These are phyloP conservation scores for Penicillium canariense DNA, from an alignment of 495 filamentous ascomycete species.

Conservation along the genomic window DNA sequence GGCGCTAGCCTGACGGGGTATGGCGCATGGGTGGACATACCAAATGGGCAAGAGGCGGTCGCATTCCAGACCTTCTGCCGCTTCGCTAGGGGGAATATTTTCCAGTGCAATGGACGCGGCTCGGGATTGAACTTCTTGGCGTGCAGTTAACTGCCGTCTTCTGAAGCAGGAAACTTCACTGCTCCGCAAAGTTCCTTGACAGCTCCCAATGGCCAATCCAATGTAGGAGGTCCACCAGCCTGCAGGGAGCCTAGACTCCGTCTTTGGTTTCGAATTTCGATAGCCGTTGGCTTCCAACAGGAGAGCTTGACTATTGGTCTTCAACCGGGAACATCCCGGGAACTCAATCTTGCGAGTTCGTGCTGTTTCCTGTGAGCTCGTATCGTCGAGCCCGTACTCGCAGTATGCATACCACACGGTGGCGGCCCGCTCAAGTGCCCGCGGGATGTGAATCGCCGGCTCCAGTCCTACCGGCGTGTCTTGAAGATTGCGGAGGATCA, in stretches of 20 bases:
- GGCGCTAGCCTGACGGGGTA: background rate
- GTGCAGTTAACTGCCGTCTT: background rate
- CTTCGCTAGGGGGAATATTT: background rate
- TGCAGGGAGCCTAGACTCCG: slow-evolving; percentile 14
- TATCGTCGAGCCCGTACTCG: slow-evolving; percentile 4
- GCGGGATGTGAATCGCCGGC: slow-evolving; percentile 20
- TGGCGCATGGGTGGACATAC: background rate
- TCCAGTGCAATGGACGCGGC: background rate
- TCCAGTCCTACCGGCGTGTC: slow-evolving; percentile 15
- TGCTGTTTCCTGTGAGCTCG: background rate
- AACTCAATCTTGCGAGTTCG: slow-evolving; percentile 2
- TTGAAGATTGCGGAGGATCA: slow-evolving; percentile 19
- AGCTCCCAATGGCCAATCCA: slow-evolving; percentile 17
- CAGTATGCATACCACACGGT: slow-evolving; percentile 15
- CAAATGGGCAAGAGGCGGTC: background rate
- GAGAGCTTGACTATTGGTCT: slow-evolving; percentile 9
- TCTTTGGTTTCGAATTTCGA: background rate
- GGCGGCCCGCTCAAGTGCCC: slow-evolving; percentile 17
- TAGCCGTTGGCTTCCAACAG: slow-evolving; percentile 17
- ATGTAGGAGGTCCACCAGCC: slow-evolving; percentile 13
- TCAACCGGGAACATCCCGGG: slow-evolving; percentile 5
- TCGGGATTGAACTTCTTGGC: no score
- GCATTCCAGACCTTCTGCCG: background rate
- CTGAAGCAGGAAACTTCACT: slow-evolving; percentile 5
- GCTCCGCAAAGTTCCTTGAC: slow-evolving; percentile 16